These are phyloP conservation scores for Chloris gayana DNA, from an alignment of 176 grass and related monocot species.

Conservation along the genomic window DNA sequence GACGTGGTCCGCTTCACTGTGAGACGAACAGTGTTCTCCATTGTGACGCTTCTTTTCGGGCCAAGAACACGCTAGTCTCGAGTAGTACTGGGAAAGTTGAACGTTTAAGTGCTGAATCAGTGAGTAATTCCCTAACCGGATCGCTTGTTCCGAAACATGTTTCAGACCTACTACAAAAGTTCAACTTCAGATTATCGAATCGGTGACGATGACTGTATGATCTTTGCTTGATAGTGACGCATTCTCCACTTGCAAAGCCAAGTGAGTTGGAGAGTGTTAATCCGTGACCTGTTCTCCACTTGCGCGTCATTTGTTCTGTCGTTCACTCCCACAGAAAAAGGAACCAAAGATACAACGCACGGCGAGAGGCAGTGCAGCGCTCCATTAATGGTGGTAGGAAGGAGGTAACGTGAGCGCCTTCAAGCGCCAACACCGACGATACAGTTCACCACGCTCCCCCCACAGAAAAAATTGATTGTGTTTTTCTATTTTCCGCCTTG, in stretches of 20 bases:
- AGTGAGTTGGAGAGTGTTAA: not conserved
- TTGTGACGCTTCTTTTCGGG: not conserved
- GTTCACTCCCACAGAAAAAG: not conserved
- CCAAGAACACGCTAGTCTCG: not conserved
- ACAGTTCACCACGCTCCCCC: not conserved
- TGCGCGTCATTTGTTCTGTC: not conserved
- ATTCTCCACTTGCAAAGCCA: not conserved
- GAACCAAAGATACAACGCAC: not conserved
- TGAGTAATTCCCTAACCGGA: no score
- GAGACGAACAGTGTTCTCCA: not conserved
- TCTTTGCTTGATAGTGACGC: not conserved
- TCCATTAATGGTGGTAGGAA: conserved; percentile 53
- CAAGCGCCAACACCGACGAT: conserved; percentile 20
- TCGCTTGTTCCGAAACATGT: no score
- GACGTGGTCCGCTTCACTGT: not conserved
- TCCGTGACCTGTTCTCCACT: not conserved
- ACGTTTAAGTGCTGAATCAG: not conserved
- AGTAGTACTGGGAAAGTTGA: no score
- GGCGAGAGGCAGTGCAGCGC: not conserved
- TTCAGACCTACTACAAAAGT: not conserved
- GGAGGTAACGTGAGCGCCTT: conserved; percentile 22
- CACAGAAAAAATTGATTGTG: not conserved
- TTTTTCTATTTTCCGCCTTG: not conserved
- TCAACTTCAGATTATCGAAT: no score
- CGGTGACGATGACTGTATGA: not conserved